Base-by-base conservation (phyloP, 805 yeast species). In the Ascoidea tarda region DNA sequence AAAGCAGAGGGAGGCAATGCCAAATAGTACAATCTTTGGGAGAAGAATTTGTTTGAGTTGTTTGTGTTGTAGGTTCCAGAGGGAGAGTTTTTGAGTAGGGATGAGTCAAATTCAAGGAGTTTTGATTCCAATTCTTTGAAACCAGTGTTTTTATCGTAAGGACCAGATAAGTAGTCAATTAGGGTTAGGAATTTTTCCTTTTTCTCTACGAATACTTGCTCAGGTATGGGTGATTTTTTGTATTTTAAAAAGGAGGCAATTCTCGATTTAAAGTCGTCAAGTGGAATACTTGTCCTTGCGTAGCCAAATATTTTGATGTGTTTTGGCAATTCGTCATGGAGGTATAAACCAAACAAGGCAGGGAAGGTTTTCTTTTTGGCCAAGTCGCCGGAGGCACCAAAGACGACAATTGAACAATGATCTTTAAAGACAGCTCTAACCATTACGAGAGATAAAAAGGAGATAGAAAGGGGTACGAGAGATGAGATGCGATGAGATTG, bases 291-390 rank as follows among this genome's bases (percentile, higher is more conserved):
- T 21, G 96, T 83, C 61, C 99, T 78, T 33, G 99, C 99, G 66
- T 86, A 93, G 32, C 99, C 99, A 59, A 87, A 76, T 61, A 93
- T 87, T 63, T 79, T 79, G 46, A 85, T 81, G 33, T 81, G 66
- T 10, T 70, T 62, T 6, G 95, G 87, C 53, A 91, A 73, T 58
- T 79, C 81, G 46, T 95, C 96, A 65, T 90, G 83, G 58, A 86
- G 73, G 69, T 61, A 79, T 46, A 86, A 73, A 8, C 93, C 95
- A 61, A 84, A 85, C 21, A 86, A 69, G 4, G 93, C 91, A 6
- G 95, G 95, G 69, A 87, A 88, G 2, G 96, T 90, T 72, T 90
- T 90, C 81, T 90, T 90, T 72, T 87, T 88, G 53, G 96, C 96
- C 58, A 90, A 74, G 67, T 90, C 96, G 51, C 97, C 97, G 28